Evolutionary conservation across 331 rosid species (phyloP), one percentile per base, ranked within the genome.

Genomic region (Malus hybrid): DNA sequence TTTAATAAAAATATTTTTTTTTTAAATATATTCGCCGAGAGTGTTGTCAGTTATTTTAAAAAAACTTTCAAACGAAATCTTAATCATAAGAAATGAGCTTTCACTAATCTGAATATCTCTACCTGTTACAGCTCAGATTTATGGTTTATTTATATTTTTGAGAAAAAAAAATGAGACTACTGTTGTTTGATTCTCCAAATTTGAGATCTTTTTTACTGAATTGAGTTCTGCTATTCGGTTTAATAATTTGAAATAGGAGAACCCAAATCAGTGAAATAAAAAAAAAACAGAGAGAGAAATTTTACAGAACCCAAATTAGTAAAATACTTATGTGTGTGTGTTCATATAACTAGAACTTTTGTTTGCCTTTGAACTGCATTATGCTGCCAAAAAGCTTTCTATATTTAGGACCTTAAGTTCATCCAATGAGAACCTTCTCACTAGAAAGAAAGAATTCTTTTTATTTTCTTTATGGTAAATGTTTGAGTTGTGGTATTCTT

Each of bases 11-110:
- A 1, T 39, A 0, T 39, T 39, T 39, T 39, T 39, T 0, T 39
- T 0, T 0, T 0, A 39, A 39, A 39, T 39, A 9, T 39, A 39
- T 39, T 0, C 11, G 1, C 0, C 0, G 44, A 36, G 0, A 36
- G 1, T 36, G 11, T 36, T 39, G 12, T 39, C 12, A 3, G 0
- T 2, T 4, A 39, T 39, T 39, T 9, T 10, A 39, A 39, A 39
- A 39, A 9, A 0, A 9, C 1, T 2, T 39, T 39, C 4, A 0
- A 39, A 9, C 0, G 4, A 39, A 39, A 3, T 39, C 12, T 39
- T 39, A 39, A 11, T 31, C 44, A 22, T 50, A 22, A 14, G 11
- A 65, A 10, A 29, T 29, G 69, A 39, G 19, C 22, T 72, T 54
- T 42, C 33, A 29, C 46, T 79, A 56, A 14, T 77, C n/a, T 36